Percentiles rank a stretch among this genome's conserved stretches.
phyloP scores from a whole-genome alignment of 768 basidiomycete species.

The Hygrophoropsis aurantiaca region DNA sequence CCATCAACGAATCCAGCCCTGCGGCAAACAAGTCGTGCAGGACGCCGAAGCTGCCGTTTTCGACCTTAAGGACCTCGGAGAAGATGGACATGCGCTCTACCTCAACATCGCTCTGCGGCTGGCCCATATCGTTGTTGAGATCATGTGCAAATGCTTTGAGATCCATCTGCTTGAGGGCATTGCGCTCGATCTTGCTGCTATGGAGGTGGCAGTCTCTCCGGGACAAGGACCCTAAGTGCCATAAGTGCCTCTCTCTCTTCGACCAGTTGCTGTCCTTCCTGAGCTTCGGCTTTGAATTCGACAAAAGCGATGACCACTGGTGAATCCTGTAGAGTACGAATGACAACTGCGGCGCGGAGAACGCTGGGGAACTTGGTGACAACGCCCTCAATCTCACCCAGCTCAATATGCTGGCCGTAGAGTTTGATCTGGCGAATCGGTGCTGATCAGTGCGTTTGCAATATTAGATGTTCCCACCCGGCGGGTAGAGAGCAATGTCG shows the following conservation, averaged over 20 bases:
- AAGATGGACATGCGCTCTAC: constrained; percentile 24
- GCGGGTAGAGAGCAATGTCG: constrained; percentile 28
- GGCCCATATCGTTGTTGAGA: constrained; percentile 22
- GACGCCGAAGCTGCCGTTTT: constrained; percentile 20
- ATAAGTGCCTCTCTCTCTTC: constrained; percentile 15
- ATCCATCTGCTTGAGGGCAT: constrained; percentile 26
- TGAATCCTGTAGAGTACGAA: constrained; percentile 25
- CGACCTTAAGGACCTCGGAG: constrained; percentile 19
- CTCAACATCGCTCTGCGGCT: constrained; percentile 25
- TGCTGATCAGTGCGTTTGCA: constrained; percentile 32
- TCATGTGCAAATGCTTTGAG: constrained; percentile 20
- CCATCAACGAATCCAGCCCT: constrained; percentile 30
- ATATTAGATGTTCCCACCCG: constrained; percentile 29
- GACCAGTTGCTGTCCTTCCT: constrained; percentile 3
- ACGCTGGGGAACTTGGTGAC: constrained; percentile 23
- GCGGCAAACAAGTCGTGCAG: constrained; percentile 29
- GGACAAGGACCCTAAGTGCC: constrained; percentile 23
- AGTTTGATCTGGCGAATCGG: constrained; percentile 35
- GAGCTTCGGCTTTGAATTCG: constrained; percentile 23
- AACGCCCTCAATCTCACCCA: constrained; percentile 31
- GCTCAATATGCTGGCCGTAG: constrained; percentile 31
- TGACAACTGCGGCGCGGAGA: constrained; percentile 21
- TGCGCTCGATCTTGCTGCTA: constrained; percentile 29
- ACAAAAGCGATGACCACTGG: constrained; percentile 30
- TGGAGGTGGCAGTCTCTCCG: constrained; percentile 28